Evolutionary conservation across 441 rosid genomes (phyloP).

Genomic region (Raphanus hybrid): DNA sequence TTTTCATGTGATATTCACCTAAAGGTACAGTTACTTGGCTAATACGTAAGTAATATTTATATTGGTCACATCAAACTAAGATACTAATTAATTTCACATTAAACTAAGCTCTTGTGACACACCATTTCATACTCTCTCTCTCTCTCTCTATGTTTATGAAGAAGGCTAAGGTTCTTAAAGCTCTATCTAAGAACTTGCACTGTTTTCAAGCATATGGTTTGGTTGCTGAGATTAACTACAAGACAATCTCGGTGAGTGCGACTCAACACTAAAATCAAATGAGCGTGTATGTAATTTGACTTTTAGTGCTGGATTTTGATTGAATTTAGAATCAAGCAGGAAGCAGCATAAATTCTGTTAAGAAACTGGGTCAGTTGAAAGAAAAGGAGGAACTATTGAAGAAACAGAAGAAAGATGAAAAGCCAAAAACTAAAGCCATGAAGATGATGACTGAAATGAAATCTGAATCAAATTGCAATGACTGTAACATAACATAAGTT

Average conservation of each 20-base stretch:
- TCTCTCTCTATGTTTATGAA: background rate
- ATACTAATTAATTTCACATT: background rate
- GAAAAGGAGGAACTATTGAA: background rate
- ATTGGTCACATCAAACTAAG: conserved; percentile 39
- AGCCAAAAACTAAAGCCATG: background rate
- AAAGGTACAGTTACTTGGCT: conserved; percentile 69
- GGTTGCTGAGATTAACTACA: conserved; percentile 13
- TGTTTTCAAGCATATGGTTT: conserved; percentile 48
- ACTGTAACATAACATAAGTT: background rate
- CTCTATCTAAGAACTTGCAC: conserved; percentile 48
- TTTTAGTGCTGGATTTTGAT: background rate
- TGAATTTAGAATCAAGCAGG: background rate
- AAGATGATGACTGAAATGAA: background rate
- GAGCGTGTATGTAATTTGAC: background rate
- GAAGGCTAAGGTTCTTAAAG: conserved; percentile 27
- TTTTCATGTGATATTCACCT: background rate
- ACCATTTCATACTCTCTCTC: background rate
- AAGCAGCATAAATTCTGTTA: background rate
- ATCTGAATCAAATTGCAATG: background rate
- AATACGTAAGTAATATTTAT: background rate
- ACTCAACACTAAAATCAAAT: background rate
- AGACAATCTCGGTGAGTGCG: background rate
- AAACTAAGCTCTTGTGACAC: background rate
- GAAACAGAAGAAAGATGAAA: background rate
- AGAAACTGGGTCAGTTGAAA: background rate